Evolutionary conservation across 2,329 filamentous ascomycete species (phyloP).

Genomic region (Trichophyton verrucosum): DNA sequence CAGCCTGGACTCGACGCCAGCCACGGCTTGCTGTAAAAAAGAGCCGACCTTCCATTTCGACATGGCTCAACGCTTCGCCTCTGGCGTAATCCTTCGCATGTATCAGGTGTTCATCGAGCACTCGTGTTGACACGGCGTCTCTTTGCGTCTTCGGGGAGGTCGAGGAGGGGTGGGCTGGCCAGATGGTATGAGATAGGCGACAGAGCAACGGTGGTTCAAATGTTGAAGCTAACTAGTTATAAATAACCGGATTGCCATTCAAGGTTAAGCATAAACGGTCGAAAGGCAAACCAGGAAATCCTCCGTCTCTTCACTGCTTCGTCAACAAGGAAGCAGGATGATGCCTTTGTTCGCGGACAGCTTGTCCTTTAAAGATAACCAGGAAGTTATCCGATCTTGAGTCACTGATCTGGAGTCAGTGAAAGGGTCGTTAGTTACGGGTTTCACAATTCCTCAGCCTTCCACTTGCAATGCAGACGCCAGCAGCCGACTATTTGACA

Average conservation of each 20-base stretch:
- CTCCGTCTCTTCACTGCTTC: no score
- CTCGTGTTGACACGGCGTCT: neutral
- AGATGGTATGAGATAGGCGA: no score
- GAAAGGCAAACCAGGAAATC: no score
- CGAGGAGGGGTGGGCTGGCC: neutral
- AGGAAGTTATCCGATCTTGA: no score
- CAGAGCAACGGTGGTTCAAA: no score
- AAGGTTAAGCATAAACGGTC: no score
- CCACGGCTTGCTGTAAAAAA: constrained; percentile 79
- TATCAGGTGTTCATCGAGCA: neutral
- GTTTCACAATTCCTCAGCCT: neutral
- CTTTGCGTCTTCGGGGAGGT: neutral
- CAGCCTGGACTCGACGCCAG: constrained; percentile 82
- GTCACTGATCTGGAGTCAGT: neutral
- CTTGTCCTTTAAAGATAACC: no score
- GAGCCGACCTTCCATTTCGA: constrained; percentile 53
- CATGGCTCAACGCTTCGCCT: constrained; percentile 20
- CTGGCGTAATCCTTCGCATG: neutral
- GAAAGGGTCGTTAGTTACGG: neutral
- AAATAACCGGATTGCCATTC: no score
- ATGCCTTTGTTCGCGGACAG: neutral
- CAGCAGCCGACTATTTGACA: no score
- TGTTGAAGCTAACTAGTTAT: no score
- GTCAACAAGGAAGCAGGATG: no score
- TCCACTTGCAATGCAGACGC: neutral